Conservation (phyloP, 441 rosid genomes). For the Populus trichocarpa region DNA sequence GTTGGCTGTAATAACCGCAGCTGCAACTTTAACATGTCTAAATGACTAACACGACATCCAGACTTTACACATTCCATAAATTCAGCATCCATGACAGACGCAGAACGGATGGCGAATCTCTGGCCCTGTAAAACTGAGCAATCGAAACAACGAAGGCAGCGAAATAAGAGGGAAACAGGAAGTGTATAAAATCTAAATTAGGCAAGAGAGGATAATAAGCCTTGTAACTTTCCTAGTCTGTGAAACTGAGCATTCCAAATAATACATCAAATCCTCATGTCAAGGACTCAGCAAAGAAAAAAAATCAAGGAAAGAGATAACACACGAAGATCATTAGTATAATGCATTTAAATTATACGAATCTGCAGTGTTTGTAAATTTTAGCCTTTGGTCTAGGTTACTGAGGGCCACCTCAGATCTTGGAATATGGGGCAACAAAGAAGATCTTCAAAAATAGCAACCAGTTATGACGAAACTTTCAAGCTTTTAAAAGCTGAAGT, state of each 20-base stretch:
- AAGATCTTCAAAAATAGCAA: neutral
- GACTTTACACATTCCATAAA: neutral
- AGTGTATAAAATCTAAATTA: neutral
- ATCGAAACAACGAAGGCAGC: neutral
- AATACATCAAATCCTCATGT: neutral
- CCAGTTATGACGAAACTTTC: slow-evolving; percentile 45
- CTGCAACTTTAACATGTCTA: neutral
- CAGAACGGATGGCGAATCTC: neutral
- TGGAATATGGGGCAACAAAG: neutral
- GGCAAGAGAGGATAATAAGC: neutral
- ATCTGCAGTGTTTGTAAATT: neutral
- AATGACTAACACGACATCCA: neutral
- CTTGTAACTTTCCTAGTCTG: neutral
- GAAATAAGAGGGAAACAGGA: neutral
- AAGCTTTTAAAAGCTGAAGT: slow-evolving; percentile 65
- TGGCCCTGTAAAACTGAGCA: neutral
- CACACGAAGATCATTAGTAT: neutral
- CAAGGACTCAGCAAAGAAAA: neutral
- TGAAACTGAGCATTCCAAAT: neutral
- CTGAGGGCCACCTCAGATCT: neutral
- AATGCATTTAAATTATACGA: neutral
- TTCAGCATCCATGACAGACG: neutral
- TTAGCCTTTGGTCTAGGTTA: neutral
- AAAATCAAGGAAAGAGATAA: neutral
- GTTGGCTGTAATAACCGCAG: neutral